Percentiles rank a stretch among this genome's conserved stretches.
Conservation (phyloP, 176 grass and related monocot genomes). For the Aegilops tauschii region DNA sequence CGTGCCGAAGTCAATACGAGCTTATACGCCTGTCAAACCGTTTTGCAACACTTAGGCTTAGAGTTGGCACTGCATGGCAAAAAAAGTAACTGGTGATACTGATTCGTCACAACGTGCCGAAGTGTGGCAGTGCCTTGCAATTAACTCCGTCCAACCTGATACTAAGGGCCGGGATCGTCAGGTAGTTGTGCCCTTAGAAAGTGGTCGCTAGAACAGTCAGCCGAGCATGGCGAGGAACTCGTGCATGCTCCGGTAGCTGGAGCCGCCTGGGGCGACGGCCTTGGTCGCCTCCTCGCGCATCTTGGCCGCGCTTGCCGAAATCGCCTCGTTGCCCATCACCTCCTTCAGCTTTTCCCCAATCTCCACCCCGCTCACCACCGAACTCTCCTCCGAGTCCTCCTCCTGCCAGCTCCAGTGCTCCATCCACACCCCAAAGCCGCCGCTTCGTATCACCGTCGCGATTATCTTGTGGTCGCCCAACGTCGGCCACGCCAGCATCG, state of each 20-base stretch:
- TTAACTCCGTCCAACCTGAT: too few species aligned
- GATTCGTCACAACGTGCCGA: too few species aligned
- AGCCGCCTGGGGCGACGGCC: not conserved
- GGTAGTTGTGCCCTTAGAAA: too few species aligned
- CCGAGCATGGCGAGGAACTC: not conserved
- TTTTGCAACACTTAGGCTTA: too few species aligned
- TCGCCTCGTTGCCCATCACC: constrained; percentile 32
- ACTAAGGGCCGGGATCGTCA: too few species aligned
- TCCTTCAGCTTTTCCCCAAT: constrained; percentile 44
- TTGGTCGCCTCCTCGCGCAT: constrained; percentile 17
- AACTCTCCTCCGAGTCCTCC: not conserved
- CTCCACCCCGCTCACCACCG: constrained; percentile 34
- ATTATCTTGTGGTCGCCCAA: constrained; percentile 51
- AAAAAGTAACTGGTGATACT: too few species aligned
- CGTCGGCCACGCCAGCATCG: constrained; percentile 55
- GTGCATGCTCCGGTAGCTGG: not conserved
- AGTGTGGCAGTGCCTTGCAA: too few species aligned
- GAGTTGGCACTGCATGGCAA: too few species aligned
- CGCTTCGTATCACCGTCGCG: constrained; percentile 20
- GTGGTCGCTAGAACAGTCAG: too few species aligned
- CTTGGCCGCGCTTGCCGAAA: not conserved
- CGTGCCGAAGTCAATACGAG: too few species aligned
- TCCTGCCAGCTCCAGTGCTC: constrained; percentile 58
- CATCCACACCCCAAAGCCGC: constrained; percentile 49
- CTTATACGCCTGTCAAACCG: too few species aligned